These are phyloP conservation scores for Kingdonia uniflora DNA, from an alignment of 164 flowering plant species.

Conservation along the genomic window DNA sequence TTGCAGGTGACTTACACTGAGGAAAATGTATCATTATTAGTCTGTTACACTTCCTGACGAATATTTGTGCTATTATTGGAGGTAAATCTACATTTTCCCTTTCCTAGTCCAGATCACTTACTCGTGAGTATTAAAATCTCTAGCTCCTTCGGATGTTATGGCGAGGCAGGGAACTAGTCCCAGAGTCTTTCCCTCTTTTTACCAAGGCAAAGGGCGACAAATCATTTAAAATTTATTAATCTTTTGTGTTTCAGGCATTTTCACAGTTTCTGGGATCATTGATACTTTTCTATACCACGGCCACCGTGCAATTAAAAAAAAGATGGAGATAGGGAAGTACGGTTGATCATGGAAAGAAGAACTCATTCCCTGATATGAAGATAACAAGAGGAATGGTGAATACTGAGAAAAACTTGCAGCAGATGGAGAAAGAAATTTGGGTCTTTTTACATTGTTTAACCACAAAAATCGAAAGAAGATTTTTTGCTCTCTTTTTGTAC, in stretches of 20 bases:
- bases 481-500: too few species aligned
- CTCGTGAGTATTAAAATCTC: background rate
- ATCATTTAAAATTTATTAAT: background rate
- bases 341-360: slow-evolving; percentile 14
- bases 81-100: slow-evolving; percentile 22
- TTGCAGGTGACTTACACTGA: slow-evolving; percentile 55
- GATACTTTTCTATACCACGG: slow-evolving; percentile 66
- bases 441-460: too few species aligned
- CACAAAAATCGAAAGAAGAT: too few species aligned
- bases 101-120: background rate
- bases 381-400: too few species aligned
- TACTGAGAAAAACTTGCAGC: too few species aligned
- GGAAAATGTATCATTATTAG: slow-evolving; percentile 36
- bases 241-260: slow-evolving; percentile 36
- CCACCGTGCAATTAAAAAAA: slow-evolving; percentile 51
- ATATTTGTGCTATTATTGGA: slow-evolving; percentile 65
- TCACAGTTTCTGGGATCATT: slow-evolving; percentile 59
- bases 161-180: background rate
- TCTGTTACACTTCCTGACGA: slow-evolving; percentile 60
- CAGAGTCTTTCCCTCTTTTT: background rate
- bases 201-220: background rate
- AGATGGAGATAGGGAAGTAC: slow-evolving; percentile 50
- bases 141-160: background rate
- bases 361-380: too few species aligned
- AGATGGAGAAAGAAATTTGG: too few species aligned